Conservation (phyloP, 192 early-diverging fungal species). For the Neocallimastix lanati region DNA sequence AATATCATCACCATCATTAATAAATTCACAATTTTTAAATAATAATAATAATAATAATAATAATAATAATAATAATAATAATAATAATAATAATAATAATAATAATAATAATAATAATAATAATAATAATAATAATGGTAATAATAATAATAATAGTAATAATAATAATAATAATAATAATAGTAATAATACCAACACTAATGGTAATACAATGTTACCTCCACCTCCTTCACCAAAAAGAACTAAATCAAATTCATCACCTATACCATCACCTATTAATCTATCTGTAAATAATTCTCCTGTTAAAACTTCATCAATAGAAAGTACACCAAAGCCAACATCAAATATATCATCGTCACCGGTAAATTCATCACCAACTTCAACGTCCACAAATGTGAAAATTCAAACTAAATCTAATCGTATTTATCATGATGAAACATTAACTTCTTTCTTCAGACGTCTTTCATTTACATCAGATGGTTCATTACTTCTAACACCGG, state of each 20-base stretch:
- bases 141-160: no score
- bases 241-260: neutral
- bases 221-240: neutral
- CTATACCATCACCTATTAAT: neutral
- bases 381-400: neutral
- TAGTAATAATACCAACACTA: neutral
- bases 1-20: no score
- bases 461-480: slow-evolving; percentile 79
- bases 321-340: neutral
- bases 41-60: no score
- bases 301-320: neutral
- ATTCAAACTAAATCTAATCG: slow-evolving; percentile 16
- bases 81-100: no score
- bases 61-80: no score
- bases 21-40: no score
- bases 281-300: neutral
- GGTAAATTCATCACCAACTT: neutral
- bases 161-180: no score
- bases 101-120: no score
- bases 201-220: neutral
- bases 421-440: slow-evolving; percentile 67
- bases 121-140: neutral
- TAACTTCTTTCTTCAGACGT: slow-evolving; percentile 79
- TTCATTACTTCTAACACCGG: slow-evolving; percentile 56
- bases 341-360: neutral